Evolutionary conservation across 495 filamentous ascomycete species (phyloP), one percentile per base, ranked within the genome.

Genomic region (Penicillium tannophilum): DNA sequence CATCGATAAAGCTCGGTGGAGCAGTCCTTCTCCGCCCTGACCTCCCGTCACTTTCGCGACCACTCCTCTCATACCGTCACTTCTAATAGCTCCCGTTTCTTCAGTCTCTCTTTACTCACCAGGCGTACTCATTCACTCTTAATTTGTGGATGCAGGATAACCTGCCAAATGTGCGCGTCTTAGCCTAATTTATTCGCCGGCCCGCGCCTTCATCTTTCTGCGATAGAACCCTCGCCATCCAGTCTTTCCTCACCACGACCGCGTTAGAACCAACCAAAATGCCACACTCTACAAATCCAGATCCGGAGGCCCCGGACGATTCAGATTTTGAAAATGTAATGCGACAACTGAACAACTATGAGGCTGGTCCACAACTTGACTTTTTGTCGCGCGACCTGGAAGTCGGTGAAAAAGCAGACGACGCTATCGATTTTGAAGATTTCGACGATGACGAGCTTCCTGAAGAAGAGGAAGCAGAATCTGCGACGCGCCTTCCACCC

Each of bases 371-470:
- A 16, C 55, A 68, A 23, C 66, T 82, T 14, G 79, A 80, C 47
- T 79, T 82, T 48, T 60, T 80, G 57, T 60, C 60, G 16, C 71
- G 78, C 52, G 81, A 82, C 9, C 70, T 88, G 49, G 85, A 88
- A 31, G 76, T 80, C 17, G 83, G 83, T 3, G 88, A 91, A 60
- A 93, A 92, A 67, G 90, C 87, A 9, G 88, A 88, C 39, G 88
- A 92, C 75, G 90, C 90, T 16, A 69, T 88, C 17, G 94, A 99
- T 73, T 99, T 86, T 63, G 93, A 90, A 68, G 93, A 96, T 70
- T 88, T 96, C 43, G 81, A 82, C 31, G 88, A 90, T 59, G 85
- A 89, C 66, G 88, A 90, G 58, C 75, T 90, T 33, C 82, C 86
- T 6, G 86, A 89, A 8, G 88, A 90, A 60, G 86, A 90, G 60